phyloP scores from a whole-genome alignment of 2,329 filamentous ascomycete genomes.

The Colletotrichum tropicale region DNA sequence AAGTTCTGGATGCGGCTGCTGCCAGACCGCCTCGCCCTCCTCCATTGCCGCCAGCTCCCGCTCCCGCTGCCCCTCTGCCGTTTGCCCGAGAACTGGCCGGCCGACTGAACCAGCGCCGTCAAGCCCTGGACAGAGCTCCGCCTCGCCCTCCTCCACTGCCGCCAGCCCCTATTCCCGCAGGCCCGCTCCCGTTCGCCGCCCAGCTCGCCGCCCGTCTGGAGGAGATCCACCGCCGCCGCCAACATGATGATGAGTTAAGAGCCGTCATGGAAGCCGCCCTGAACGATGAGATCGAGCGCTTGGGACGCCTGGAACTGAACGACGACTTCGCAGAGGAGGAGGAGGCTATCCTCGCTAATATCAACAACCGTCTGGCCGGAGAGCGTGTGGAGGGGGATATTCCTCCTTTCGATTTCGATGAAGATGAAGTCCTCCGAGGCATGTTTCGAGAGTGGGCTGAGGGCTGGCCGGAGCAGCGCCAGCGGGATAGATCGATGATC shows the following conservation, averaged over 20 bases:
- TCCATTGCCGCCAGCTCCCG: no score
- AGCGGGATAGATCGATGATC: neutral
- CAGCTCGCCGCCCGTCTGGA: neutral
- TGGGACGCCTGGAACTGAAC: neutral
- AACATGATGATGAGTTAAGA: neutral
- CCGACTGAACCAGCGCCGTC: neutral
- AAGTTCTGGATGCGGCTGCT: no score
- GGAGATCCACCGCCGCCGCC: neutral
- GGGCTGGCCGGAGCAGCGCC: neutral
- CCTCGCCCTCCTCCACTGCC: neutral
- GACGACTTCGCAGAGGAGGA: neutral
- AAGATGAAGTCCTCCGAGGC: neutral
- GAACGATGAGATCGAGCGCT: neutral
- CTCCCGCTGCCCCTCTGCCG: neutral
- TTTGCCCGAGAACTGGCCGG: neutral
- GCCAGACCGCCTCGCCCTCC: no score
- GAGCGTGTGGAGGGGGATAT: neutral
- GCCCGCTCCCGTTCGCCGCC: neutral
- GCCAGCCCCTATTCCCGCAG: neutral
- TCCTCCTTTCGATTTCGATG: neutral
- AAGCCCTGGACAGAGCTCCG: neutral
- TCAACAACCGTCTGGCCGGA: neutral
- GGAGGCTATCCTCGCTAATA: neutral
- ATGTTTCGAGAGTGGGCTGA: neutral
- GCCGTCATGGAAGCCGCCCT: neutral